phyloP scores from a whole-genome alignment of 1,284 basidiomycete species.

The Laetiporus sulphureus region DNA sequence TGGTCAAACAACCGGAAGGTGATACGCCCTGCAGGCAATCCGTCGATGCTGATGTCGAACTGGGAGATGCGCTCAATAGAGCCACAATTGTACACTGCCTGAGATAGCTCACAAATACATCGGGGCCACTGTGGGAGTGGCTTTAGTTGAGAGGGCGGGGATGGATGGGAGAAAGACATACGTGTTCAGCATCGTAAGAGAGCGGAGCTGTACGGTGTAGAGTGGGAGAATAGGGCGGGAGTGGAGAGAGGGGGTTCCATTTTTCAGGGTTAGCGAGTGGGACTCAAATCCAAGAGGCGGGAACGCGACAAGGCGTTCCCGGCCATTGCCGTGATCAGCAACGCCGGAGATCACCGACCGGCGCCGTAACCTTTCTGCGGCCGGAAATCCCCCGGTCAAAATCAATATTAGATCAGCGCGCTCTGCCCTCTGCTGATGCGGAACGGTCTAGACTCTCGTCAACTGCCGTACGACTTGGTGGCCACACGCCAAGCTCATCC shows the following conservation, averaged over 20 bases:
- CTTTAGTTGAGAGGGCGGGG: neutral
- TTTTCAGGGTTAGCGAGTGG: neutral
- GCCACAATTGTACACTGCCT: neutral
- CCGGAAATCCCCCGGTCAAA: too few species aligned
- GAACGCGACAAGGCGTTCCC: too few species aligned
- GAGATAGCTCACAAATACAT: constrained; percentile 34
- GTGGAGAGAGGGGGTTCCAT: neutral
- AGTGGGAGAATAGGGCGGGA: neutral
- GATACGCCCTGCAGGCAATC: constrained; percentile 56
- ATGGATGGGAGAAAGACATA: neutral
- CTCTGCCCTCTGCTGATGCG: too few species aligned
- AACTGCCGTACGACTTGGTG: too few species aligned
- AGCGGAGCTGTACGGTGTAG: neutral
- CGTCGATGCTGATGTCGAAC: constrained; percentile 78
- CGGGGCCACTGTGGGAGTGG: constrained; percentile 15
- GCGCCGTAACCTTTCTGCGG: too few species aligned
- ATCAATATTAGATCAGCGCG: too few species aligned
- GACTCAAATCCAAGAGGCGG: too few species aligned
- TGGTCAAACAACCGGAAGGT: constrained; percentile 81
- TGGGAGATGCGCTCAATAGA: constrained; percentile 20
- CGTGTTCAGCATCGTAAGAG: neutral
- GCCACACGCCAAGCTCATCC: too few species aligned
- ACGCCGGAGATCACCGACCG: too few species aligned
- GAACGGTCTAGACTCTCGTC: too few species aligned
- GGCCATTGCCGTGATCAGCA: too few species aligned